phyloP scores from a whole-genome alignment of 345 rosid species.

The Populus davidiana region DNA sequence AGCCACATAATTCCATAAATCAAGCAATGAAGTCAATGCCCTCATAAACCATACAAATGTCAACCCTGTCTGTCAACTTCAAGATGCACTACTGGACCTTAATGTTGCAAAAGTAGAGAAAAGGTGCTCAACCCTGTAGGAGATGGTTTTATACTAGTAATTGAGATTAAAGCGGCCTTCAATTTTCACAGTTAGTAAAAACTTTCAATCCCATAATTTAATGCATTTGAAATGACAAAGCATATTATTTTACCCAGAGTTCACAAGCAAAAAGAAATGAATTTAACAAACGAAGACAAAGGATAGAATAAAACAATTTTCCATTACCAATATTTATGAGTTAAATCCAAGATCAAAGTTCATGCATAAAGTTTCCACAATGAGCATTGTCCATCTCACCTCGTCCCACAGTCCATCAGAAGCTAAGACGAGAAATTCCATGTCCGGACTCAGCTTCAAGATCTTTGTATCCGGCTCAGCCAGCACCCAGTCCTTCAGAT shows the following conservation, averaged over 20 bases:
- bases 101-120: background rate
- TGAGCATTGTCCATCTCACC: conserved; percentile 27
- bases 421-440: conserved; percentile 78
- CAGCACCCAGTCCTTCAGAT: conserved; percentile 70
- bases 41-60: background rate
- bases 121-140: background rate
- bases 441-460: conserved; percentile 44
- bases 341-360: background rate
- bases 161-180: background rate
- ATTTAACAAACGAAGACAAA: background rate
- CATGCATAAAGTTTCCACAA: background rate
- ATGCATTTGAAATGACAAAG: background rate
- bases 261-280: background rate
- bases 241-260: background rate
- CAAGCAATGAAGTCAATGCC: background rate
- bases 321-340: background rate
- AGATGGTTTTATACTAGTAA: background rate
- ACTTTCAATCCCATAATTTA: no score
- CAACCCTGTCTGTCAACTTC: background rate
- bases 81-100: background rate
- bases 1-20: background rate
- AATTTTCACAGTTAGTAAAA: background rate
- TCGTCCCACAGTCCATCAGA: conserved; percentile 83
- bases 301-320: background rate
- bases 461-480: conserved; percentile 70